phyloP scores from a whole-genome alignment of 2,329 filamentous ascomycete genomes.

The Ophiocordyceps camponoti-rufipedis region DNA sequence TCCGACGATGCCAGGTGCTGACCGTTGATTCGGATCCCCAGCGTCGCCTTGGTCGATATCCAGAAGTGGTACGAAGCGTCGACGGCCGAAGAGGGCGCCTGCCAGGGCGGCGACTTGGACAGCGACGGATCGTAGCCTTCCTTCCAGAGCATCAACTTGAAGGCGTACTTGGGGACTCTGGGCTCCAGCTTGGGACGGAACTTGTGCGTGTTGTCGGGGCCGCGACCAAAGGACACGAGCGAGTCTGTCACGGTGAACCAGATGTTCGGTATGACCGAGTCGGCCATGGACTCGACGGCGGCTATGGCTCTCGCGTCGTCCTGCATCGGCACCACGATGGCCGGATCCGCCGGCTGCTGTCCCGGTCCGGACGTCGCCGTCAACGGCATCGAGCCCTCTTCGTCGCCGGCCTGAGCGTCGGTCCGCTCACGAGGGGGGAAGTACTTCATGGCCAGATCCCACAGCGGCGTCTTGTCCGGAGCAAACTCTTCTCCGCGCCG shows the following conservation, averaged over 20 bases:
- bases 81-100: conserved; percentile 13
- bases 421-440: conserved; percentile 22
- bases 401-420: conserved; percentile 9
- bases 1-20: conserved; percentile 41
- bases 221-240: conserved; percentile 63
- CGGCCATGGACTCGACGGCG: conserved; percentile 43
- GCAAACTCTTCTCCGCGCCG: conserved; percentile 33
- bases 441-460: conserved; percentile 38
- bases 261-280: conserved; percentile 46
- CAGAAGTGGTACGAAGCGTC: conserved; percentile 47
- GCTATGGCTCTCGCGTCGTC: conserved; percentile 32
- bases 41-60: conserved; percentile 62
- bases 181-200: conserved; percentile 45
- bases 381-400: conserved; percentile 11
- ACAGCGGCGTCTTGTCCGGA: conserved; percentile 30
- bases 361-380: conserved; percentile 9
- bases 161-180: conserved; percentile 64
- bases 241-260: conserved; percentile 47
- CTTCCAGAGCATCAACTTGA: conserved; percentile 61
- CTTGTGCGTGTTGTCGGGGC: conserved; percentile 45
- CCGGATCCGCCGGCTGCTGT: conserved; percentile 12
- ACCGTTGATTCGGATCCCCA: conserved; percentile 62
- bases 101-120: conserved; percentile 31
- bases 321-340: conserved; percentile 17
- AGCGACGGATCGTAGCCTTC: conserved; percentile 42